A percentile compares a stretch with the other conserved stretches of the same genome.
These are phyloP conservation scores for Penicillium crystallinum DNA, from an alignment of 495 filamentous ascomycete species.

Conservation along the genomic window DNA sequence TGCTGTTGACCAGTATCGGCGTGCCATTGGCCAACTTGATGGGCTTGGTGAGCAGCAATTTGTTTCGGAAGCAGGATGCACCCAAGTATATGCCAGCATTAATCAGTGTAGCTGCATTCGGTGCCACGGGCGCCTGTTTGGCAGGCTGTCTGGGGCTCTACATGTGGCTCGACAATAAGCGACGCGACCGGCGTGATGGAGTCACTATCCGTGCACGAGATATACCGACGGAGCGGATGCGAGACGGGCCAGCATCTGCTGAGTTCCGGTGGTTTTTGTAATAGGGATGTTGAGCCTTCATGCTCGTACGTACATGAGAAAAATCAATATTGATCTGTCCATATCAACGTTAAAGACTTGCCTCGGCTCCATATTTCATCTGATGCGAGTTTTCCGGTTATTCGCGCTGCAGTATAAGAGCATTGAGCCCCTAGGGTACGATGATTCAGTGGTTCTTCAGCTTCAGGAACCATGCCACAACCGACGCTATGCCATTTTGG, in stretches of 20 bases:
- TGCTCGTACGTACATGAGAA: not conserved
- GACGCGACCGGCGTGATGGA: slow-evolving; percentile 57
- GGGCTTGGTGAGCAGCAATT: slow-evolving; percentile 69
- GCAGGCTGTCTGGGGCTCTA: slow-evolving; percentile 55
- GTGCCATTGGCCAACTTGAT: slow-evolving; percentile 78
- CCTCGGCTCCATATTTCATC: not conserved
- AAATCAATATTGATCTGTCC: not conserved
- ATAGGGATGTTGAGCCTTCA: not conserved
- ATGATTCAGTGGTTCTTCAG: not conserved
- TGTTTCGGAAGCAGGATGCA: slow-evolving; percentile 65
- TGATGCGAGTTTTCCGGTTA: no score
- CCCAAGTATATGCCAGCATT: slow-evolving; percentile 73
- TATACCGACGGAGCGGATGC: slow-evolving; percentile 61
- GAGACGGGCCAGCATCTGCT: slow-evolving; percentile 58
- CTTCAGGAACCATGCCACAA: not conserved
- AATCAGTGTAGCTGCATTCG: slow-evolving; percentile 68
- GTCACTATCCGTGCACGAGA: slow-evolving; percentile 56
- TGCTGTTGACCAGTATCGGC: slow-evolving; percentile 65
- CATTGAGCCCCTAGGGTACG: no score
- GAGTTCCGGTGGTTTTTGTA: slow-evolving; percentile 70
- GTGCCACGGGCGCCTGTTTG: slow-evolving; percentile 55
- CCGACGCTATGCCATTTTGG: not conserved
- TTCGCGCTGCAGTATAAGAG: no score
- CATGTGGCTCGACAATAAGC: slow-evolving; percentile 67
- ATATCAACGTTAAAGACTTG: not conserved